phyloP scores from a whole-genome alignment of 2,329 filamentous ascomycete genomes.

The Pezicula radicicola region DNA sequence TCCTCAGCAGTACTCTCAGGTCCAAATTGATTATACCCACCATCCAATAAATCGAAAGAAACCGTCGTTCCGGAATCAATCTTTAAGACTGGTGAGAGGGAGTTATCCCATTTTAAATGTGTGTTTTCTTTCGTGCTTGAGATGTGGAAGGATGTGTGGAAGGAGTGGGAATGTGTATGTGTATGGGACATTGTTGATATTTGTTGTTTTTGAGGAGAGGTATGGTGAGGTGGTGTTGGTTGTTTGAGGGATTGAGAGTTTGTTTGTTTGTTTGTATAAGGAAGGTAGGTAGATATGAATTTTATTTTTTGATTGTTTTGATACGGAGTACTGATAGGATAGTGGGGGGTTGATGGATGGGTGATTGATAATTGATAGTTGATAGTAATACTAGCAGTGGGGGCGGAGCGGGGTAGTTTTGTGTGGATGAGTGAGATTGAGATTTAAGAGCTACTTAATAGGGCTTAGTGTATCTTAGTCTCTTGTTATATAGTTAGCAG shows the following conservation, averaged over 20 bases:
- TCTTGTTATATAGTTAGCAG: too few relatives aligned
- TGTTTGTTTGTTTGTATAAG: too few relatives aligned
- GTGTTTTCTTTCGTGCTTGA: conserved; percentile 17
- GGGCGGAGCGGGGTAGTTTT: too few relatives aligned
- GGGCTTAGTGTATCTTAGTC: too few relatives aligned
- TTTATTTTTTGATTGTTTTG: too few relatives aligned
- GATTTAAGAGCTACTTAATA: too few relatives aligned
- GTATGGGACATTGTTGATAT: too few relatives aligned
- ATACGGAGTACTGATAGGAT: too few relatives aligned
- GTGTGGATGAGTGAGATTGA: too few relatives aligned
- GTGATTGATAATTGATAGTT: neutral
- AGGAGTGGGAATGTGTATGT: neutral
- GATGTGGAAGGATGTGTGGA: conserved; percentile 21
- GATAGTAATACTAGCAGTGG: too few relatives aligned
- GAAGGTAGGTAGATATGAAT: too few relatives aligned
- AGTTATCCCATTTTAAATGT: conserved; percentile 47
- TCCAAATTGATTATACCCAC: conserved; percentile 47
- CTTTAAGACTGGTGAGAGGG: conserved; percentile 40
- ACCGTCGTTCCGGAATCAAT: conserved; percentile 44
- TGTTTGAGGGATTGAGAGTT: neutral
- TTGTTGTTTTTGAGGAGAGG: neutral
- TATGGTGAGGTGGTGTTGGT: neutral
- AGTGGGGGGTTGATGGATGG: conserved; percentile 10
- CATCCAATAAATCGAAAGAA: conserved; percentile 47
- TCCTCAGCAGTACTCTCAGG: conserved; percentile 36